Evolutionary conservation across 73 alveolate genomes (phyloP).

Genomic region (Tetrahymena borealis): DNA sequence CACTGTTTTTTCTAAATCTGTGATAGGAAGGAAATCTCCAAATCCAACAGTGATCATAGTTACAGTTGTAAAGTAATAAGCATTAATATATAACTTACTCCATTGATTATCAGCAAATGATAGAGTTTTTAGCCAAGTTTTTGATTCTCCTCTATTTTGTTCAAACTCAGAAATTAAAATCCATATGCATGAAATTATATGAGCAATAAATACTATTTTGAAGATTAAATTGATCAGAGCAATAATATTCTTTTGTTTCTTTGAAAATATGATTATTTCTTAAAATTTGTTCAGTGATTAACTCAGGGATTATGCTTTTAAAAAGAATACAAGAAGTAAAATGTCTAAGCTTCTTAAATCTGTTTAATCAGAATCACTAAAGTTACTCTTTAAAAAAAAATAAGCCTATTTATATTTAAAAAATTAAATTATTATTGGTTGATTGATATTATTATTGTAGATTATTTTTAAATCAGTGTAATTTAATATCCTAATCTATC

Average conservation of each 20-base stretch:
- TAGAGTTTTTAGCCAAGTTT: background rate
- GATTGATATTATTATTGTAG: too few relatives aligned
- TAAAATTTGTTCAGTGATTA: background rate
- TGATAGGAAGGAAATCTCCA: constrained; percentile 59
- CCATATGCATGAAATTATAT: constrained; percentile 63
- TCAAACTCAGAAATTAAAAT: constrained; percentile 42
- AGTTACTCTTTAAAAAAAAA: too few relatives aligned
- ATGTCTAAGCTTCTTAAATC: too few relatives aligned
- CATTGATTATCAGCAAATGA: background rate
- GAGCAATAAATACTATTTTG: constrained; percentile 46
- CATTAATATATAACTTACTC: constrained; percentile 34
- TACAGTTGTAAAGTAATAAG: constrained; percentile 64
- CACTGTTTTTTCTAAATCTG: constrained; percentile 40
- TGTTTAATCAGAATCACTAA: too few relatives aligned
- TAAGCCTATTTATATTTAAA: too few relatives aligned
- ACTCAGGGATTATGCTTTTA: background rate
- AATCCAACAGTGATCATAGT: constrained; percentile 75
- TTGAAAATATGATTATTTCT: background rate
- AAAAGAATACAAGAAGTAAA: background rate
- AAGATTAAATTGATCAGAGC: constrained; percentile 14
- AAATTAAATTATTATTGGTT: too few relatives aligned
- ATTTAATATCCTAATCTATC: too few relatives aligned
- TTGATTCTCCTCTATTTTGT: background rate
- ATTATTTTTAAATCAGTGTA: too few relatives aligned
- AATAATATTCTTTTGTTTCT: background rate